phyloP scores from a whole-genome alignment of 164 flowering plant species.

The grape (Vitis vinifera) region ASM3070453v1 NC_081809.1:18578001-18578500 shows the following conservation, averaged over 20 bases:
- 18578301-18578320: conserved; percentile 91
- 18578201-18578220: conserved; percentile 88
- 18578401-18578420: conserved; percentile 83
- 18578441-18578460: background rate
- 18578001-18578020: conserved; percentile 85
- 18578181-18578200: conserved; percentile 71
- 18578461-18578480: too few species aligned
- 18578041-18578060: conserved; percentile 38
- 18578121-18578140: background rate
- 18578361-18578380: conserved; percentile 53
- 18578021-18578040: conserved; percentile 84
- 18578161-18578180: conserved; percentile 74
- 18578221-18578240: conserved; percentile 77
- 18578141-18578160: conserved; percentile 96
- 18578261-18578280: conserved; percentile 81
- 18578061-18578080: background rate
- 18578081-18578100: background rate
- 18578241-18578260: conserved; percentile 86
- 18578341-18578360: conserved; percentile 94
- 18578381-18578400: conserved; percentile 68
- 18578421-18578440: conserved; percentile 8
- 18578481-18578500: too few species aligned
- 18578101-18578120: too few species aligned
- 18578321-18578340: conserved; percentile 91
- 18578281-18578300: conserved; percentile 86